phyloP scores from a whole-genome alignment of 108 stramenopile genomes.

The Nitzschia palea region DNA sequence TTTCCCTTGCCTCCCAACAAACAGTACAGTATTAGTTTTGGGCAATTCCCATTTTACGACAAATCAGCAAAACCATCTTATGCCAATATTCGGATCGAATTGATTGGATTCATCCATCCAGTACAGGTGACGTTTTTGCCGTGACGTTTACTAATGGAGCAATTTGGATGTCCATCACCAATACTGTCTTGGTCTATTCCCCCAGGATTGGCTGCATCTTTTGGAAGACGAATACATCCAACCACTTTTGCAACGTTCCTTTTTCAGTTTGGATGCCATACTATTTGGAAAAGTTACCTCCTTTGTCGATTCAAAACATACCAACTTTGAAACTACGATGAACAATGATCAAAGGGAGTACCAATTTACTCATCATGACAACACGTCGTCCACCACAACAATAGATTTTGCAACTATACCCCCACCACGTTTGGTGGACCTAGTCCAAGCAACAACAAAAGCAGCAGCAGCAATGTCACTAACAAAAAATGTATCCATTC shows the following conservation, averaged over 20 bases:
- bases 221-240: constrained; percentile 13
- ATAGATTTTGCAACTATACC: constrained; percentile 20
- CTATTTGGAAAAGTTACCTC: constrained; percentile 28
- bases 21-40: constrained; percentile 14
- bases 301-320: constrained; percentile 14
- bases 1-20: too few relatives aligned
- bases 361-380: background rate
- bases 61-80: constrained; percentile 19
- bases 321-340: constrained; percentile 32
- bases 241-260: background rate
- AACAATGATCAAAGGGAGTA: constrained; percentile 10
- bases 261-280: constrained; percentile 20
- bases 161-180: constrained; percentile 23
- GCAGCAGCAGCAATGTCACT: background rate
- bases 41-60: constrained; percentile 37
- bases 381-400: constrained; percentile 2
- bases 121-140: constrained; percentile 3
- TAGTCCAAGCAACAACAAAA: constrained; percentile 1
- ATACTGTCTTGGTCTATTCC: constrained; percentile 23
- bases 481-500: constrained; percentile 14
- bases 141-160: constrained; percentile 24
- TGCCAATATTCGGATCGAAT: constrained; percentile 27
- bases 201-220: constrained; percentile 9
- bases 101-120: background rate
- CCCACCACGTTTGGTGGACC: constrained; percentile 16